Percentiles rank a stretch among this genome's conserved stretches.
Conservation (phyloP, 208 protist genomes). For the Trypanosoma lewisi region DNA sequence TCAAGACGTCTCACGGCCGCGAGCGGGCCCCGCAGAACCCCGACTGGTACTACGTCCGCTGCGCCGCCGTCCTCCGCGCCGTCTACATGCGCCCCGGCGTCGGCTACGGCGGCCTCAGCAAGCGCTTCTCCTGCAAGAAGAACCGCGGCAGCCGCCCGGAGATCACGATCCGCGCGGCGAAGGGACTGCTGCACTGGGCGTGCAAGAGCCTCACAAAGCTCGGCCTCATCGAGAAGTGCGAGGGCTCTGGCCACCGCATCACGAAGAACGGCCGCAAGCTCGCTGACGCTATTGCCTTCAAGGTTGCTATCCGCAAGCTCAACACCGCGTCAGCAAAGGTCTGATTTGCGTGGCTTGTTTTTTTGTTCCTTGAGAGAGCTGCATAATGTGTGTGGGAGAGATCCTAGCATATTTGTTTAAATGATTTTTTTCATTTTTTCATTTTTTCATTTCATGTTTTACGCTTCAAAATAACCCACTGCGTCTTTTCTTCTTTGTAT, state of each 20-base stretch:
- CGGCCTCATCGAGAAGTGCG: slow-evolving; percentile 87
- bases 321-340: slow-evolving; percentile 1
- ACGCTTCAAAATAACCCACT: background rate
- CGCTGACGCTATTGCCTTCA: slow-evolving; percentile 93
- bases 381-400: background rate
- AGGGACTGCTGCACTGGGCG: slow-evolving; percentile 90
- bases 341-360: background rate
- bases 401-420: slow-evolving; percentile 14
- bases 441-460: slow-evolving; percentile 22
- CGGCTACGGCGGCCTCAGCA: slow-evolving; percentile 93
- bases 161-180: slow-evolving; percentile 84
- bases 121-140: slow-evolving; percentile 93
- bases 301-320: slow-evolving; percentile 51
- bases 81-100: slow-evolving; percentile 95
- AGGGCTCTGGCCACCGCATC: slow-evolving; percentile 86
- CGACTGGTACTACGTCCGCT: slow-evolving; percentile 98
- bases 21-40: slow-evolving; percentile 96
- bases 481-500: too few species aligned
- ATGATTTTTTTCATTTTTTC: slow-evolving; percentile 23
- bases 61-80: slow-evolving; percentile 95
- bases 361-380: background rate
- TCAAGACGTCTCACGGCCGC: slow-evolving; percentile 95
- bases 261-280: slow-evolving; percentile 94
- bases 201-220: slow-evolving; percentile 95
- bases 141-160: slow-evolving; percentile 85